These are phyloP conservation scores for Penicillium macrosclerotiorum DNA, from an alignment of 495 filamentous ascomycete species.

Conservation along the genomic window DNA sequence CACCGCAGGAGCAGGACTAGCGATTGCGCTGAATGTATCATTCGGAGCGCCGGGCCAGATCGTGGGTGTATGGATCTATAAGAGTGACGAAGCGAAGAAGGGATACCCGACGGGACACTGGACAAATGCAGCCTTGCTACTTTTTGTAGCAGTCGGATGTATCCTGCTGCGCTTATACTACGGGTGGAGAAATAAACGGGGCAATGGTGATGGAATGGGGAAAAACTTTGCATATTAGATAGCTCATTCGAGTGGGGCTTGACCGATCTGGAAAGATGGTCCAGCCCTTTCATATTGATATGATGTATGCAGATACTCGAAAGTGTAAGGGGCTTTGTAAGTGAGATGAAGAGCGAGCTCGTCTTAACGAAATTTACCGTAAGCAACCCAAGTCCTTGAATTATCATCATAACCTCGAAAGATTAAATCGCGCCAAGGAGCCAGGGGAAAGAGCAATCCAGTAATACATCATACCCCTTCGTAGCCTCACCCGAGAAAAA, in stretches of 20 bases:
- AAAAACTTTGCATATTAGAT: constrained; percentile 35
- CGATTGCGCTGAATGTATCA: constrained; percentile 66
- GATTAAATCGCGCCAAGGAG: too few relatives aligned
- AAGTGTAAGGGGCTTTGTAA: not conserved
- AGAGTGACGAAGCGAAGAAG: constrained; percentile 52
- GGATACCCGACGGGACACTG: constrained; percentile 70
- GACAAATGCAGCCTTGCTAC: constrained; percentile 50
- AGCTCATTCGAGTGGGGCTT: not conserved
- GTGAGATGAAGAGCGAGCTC: too few relatives aligned
- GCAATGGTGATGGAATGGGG: constrained; percentile 14
- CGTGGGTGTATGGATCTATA: constrained; percentile 72
- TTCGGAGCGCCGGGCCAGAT: constrained; percentile 68
- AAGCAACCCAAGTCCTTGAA: too few relatives aligned
- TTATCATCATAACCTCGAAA: too few relatives aligned
- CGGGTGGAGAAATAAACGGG: constrained; percentile 31
- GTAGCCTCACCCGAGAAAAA: too few relatives aligned
- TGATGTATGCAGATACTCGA: not conserved
- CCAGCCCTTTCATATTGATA: not conserved
- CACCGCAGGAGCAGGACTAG: constrained; percentile 62
- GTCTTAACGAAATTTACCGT: too few relatives aligned
- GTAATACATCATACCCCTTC: too few relatives aligned
- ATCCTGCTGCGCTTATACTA: constrained; percentile 39
- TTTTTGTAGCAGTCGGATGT: constrained; percentile 37
- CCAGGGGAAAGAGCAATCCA: too few relatives aligned
- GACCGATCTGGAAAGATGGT: not conserved